Evolutionary conservation across 768 basidiomycete genomes (phyloP).

Genomic region (Lepiota brunneoincarnata): DNA sequence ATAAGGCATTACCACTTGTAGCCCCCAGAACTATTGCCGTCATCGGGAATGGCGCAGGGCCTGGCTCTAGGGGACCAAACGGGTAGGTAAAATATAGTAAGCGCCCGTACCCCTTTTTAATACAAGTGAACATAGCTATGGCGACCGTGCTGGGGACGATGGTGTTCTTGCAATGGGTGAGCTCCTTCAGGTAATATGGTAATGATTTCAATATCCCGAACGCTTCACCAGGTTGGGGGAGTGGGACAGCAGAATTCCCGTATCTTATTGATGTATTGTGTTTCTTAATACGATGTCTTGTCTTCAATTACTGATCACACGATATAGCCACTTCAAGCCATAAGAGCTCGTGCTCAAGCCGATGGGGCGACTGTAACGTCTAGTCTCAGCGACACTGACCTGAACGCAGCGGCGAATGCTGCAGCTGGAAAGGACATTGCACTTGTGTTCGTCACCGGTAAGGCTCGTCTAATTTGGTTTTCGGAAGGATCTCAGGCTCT

Average conservation of each 20-base stretch:
- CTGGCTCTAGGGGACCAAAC: conserved; percentile 53
- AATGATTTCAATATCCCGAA: background rate
- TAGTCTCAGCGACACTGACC: conserved; percentile 48
- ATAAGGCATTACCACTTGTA: conserved; percentile 42
- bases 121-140: conserved; percentile 24
- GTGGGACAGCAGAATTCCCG: conserved; percentile 49
- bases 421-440: conserved; percentile 48
- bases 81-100: conserved; percentile 28
- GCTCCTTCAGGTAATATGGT: background rate
- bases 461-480: background rate
- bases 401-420: conserved; percentile 38
- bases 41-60: conserved; percentile 58
- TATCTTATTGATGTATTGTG: conserved; percentile 43
- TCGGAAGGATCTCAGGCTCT: background rate
- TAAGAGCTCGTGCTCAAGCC: conserved; percentile 35
- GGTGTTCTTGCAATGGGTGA: conserved; percentile 64
- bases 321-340: conserved; percentile 40
- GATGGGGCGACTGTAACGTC: conserved; percentile 42
- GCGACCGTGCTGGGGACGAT: conserved; percentile 52
- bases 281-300: background rate
- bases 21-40: conserved; percentile 48
- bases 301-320: background rate
- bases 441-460: conserved; percentile 51
- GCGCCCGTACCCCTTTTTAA: background rate
- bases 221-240: conserved; percentile 40